A percentile compares a stretch with the other conserved stretches of the same genome.
Evolutionary conservation across 129 eudicot genomes (phyloP).

Genomic region (Artemisia tridentata): DNA sequence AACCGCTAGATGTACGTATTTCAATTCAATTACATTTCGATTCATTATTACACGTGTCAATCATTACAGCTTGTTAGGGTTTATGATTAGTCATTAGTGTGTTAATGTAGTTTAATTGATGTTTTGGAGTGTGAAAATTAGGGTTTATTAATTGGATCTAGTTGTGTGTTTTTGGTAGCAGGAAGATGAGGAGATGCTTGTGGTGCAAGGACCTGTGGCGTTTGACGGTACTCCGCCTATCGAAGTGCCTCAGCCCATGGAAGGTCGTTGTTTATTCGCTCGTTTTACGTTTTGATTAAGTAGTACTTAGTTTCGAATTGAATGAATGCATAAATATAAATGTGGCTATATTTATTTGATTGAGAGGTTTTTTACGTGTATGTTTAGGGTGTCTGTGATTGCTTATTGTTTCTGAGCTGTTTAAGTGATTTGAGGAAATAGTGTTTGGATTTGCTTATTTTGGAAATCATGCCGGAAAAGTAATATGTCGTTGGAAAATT

Average conservation of each 20-base stretch:
- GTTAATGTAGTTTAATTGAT: conserved; percentile 34
- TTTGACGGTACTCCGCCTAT: conserved; percentile 56
- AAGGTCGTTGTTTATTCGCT: conserved; percentile 44
- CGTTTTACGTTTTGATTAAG: conserved; percentile 5
- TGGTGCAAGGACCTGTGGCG: conserved; percentile 47
- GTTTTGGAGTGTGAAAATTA: conserved; percentile 21
- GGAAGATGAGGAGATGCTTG: conserved; percentile 94
- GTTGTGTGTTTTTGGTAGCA: conserved; percentile 40
- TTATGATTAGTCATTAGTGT: conserved; percentile 5
- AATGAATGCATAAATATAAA: not conserved
- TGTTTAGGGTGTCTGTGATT: no score
- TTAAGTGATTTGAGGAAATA: no score
- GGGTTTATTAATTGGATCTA: conserved; percentile 16
- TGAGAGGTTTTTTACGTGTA: no score
- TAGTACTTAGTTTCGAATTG: not conserved
- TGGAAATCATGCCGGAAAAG: no score
- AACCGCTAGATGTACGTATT: conserved; percentile 75
- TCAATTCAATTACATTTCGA: conserved; percentile 6
- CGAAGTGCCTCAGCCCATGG: conserved; percentile 66
- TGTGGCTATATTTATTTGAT: not conserved
- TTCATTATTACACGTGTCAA: conserved; percentile 11
- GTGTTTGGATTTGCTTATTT: not conserved
- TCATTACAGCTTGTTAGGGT: conserved; percentile 34
- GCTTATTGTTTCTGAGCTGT: no score
- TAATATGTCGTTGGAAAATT: no score